These are phyloP conservation scores for Daldinia childiae DNA, from an alignment of 495 filamentous ascomycete species.

Conservation along the genomic window DNA sequence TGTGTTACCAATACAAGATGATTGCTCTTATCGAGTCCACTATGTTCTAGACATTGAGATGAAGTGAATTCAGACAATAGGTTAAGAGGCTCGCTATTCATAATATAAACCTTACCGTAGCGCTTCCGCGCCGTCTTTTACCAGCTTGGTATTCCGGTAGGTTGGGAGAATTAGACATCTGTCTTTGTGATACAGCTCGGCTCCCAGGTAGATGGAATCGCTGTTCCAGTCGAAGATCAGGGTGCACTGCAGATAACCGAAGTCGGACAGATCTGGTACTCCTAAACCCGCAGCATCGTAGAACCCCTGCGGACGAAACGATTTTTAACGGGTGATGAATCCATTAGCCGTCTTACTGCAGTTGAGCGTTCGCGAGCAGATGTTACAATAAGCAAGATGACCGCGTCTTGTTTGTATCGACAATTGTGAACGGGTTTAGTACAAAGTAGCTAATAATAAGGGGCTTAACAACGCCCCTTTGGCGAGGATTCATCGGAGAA, in stretches of 20 bases:
- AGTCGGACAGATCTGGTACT: constrained; percentile 50
- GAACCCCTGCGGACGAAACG: constrained; percentile 37
- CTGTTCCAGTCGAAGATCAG: constrained; percentile 48
- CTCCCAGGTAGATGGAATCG: constrained; percentile 47
- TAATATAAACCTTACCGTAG: constrained; percentile 35
- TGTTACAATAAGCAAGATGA: not conserved
- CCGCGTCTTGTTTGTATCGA: constrained; percentile 4
- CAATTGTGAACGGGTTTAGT: constrained; percentile 1
- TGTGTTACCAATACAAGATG: constrained; percentile 47
- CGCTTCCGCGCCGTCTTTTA: constrained; percentile 32
- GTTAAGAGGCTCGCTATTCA: constrained; percentile 26
- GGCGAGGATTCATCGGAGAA: not conserved
- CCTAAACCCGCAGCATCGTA: constrained; percentile 45
- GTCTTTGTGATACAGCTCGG: constrained; percentile 42
- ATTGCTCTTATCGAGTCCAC: constrained; percentile 46
- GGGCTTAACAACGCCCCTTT: not conserved
- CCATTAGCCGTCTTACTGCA: constrained; percentile 16
- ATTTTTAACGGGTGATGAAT: constrained; percentile 30
- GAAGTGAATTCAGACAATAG: constrained; percentile 44
- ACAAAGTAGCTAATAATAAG: not conserved
- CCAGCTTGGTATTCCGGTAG: constrained; percentile 33
- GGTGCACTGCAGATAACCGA: constrained; percentile 50
- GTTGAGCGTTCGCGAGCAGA: not conserved
- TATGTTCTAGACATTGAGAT: constrained; percentile 52
- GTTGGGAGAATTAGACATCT: constrained; percentile 44